Base-by-base conservation (phyloP, 345 rosid species). In the Viola odorata region DNA sequence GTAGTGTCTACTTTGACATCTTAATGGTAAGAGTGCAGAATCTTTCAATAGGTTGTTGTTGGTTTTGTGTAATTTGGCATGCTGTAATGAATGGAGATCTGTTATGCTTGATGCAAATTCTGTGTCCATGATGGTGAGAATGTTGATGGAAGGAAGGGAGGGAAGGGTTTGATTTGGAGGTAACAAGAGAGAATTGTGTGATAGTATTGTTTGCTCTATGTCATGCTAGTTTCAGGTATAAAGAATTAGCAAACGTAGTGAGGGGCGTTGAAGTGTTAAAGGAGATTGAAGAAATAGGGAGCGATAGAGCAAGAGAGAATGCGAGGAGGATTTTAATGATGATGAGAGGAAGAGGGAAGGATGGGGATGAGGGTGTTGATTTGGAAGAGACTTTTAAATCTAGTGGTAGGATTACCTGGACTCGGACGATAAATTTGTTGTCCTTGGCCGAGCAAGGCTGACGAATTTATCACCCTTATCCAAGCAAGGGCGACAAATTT, bases 361-460 rank as follows among this genome's bases (percentile, higher is more conserved):
- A 56, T 37, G 76, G 45, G 12, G 72, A 66, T 0, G 75, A 37
- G 39, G 69, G 41, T 3, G 23, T 12, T 48, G 64, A 52, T 7
- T 66, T 64, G 67, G 64, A 57, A 6, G 68, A 49, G 1, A 11
- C 44, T 5, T 16, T 57, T 50, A 61, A 58, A 11, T 57, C 68
- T 3, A 62, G 75, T 44, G 87, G 80, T 38, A 85, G 78, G 37
- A 45, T 76, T 11, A 74, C 73, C 49, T 77, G 85, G 57, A 67
- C 40, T 58, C 82, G 82, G n/a, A n/a, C n/a, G n/a, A n/a, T n/a
- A n/a, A n/a, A n/a, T n/a, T n/a, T n/a, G n/a, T n/a, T n/a, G n/a
- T n/a, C n/a, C n/a, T n/a, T n/a, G n/a, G n/a, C n/a, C n/a, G n/a
- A n/a, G n/a, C n/a, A n/a, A n/a, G n/a, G n/a, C n/a, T n/a, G n/a